Evolutionary conservation across 176 grass and related monocot species (phyloP), one percentile per base, ranked within the genome.

Genomic region (Chloris gayana): DNA sequence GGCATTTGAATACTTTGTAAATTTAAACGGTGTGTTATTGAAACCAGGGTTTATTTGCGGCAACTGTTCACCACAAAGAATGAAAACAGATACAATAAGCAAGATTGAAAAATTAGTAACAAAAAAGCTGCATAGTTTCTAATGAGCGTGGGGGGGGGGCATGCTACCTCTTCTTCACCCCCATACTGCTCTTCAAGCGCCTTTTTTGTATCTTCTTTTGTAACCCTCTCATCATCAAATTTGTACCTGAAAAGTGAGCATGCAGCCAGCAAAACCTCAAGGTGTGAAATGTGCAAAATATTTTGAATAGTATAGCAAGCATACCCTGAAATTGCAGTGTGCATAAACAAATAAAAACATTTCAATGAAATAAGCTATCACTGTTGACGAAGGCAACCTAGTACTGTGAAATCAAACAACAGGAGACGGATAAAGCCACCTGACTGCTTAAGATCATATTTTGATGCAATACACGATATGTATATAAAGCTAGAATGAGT

Each of bases 171-270:
- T 87, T 98, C 95, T 71, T 98, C 95, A 38, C 95, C 95, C 87
- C 95, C 95, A 63, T 98, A 98, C 82, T 98, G 95, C 70, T 98
- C 95, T 88, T 98, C 95, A 39, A 98, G 74, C 31, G 92, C 95
- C 27, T 84, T 98, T 85, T 98, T 98, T 31, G 65, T 89, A 79
- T 98, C 95, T 87, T 98, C 95, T 90, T 98, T 98, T 75, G 95
- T 98, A 81, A 98, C 95, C 65, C 95, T 63, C 70, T 98, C 95
- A 69, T 98, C 95, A 77, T 98, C 95, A 78, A 98, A 98, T 80
- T 98, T 98, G 85, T 90, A 98, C 95, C 95, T 94, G 78, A 71
- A 64, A 73, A 68, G 13, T 68, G 35, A 83, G 22, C 29, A 87
- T 50, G 2, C 80, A 83, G 63, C 37, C 35, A 80, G 2, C 56